Conservation (phyloP, 1,284 basidiomycete genomes). For the Austroboletus novae-zelandiae region DNA sequence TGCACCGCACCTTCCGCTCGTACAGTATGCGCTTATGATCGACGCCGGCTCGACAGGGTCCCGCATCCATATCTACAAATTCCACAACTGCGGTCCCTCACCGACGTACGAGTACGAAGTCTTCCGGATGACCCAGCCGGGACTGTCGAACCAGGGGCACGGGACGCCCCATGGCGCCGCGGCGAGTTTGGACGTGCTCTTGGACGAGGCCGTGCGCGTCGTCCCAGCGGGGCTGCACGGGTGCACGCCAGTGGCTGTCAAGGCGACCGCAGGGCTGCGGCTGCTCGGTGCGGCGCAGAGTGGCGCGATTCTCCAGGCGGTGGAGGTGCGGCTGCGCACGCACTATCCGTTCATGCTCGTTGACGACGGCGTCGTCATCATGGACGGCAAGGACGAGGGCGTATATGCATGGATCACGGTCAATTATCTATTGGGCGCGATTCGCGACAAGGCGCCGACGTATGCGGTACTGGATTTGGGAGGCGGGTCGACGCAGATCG, state of each 20-base stretch:
- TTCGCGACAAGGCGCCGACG: conserved; percentile 57
- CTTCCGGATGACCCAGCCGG: conserved; percentile 83
- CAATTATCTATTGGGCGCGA: conserved; percentile 84
- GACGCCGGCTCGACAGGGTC: conserved; percentile 98
- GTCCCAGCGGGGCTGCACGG: conserved; percentile 68
- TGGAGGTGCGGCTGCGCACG: conserved; percentile 60
- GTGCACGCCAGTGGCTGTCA: conserved; percentile 91
- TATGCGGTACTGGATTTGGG: conserved; percentile 96
- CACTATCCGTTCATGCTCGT: conserved; percentile 77
- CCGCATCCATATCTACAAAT: conserved; percentile 97
- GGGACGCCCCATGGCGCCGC: conserved; percentile 67
- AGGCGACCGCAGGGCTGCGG: conserved; percentile 92
- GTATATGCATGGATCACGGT: conserved; percentile 99
- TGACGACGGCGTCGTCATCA: conserved; percentile 73
- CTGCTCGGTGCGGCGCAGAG: conserved; percentile 70
- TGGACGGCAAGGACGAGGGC: conserved; percentile 97
- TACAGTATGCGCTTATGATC: conserved; percentile 96
- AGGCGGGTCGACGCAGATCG: conserved; percentile 97
- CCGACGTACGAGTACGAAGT: conserved; percentile 92
- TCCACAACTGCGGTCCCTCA: conserved; percentile 83
- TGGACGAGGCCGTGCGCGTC: conserved; percentile 77
- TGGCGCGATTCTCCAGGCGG: conserved; percentile 76
- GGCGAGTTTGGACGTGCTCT: conserved; percentile 73
- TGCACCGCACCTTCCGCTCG: conserved; percentile 49
- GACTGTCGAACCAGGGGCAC: conserved; percentile 61